A percentile compares a stretch with the other conserved stretches of the same genome.
phyloP scores from a whole-genome alignment of 176 grass and related monocot species.

The Avena atlantica region DNA sequence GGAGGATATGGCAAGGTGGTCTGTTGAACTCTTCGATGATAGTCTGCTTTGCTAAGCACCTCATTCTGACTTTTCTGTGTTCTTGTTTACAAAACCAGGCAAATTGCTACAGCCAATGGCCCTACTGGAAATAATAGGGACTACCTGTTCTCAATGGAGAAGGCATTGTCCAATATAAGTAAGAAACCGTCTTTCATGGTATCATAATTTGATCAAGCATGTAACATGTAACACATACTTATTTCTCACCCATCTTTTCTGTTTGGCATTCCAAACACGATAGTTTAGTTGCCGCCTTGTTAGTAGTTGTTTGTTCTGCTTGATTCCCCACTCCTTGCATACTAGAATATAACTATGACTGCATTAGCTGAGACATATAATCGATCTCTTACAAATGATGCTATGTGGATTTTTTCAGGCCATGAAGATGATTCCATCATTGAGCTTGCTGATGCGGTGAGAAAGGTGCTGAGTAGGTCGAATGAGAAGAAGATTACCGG shows the following conservation, averaged over 20 bases:
- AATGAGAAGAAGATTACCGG: conserved; percentile 56
- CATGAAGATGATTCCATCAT: conserved; percentile 75
- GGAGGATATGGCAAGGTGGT: conserved; percentile 84
- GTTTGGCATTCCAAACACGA: neutral
- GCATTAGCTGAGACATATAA: neutral
- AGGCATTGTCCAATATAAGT: conserved; percentile 88
- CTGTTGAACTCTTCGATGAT: neutral
- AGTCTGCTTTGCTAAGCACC: neutral
- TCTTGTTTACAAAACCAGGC: conserved; percentile 53
- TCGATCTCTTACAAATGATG: conserved; percentile 21
- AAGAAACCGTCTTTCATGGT: conserved; percentile 12
- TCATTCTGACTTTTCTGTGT: conserved; percentile 28
- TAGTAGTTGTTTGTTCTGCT: neutral
- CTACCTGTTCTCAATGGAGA: conserved; percentile 95
- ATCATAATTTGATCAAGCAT: conserved; percentile 18
- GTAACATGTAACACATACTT: neutral
- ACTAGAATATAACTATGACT: neutral
- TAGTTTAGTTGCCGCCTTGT: neutral
- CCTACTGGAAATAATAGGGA: conserved; percentile 92
- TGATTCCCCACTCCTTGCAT: neutral
- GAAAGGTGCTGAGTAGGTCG: conserved; percentile 60
- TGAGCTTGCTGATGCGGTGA: conserved; percentile 72
- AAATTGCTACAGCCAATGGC: conserved; percentile 92
- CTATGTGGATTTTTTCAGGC: conserved; percentile 46
- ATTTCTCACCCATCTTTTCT: neutral